Conservation (phyloP, 805 yeast species). For the Peterozyma xylosa region DNA sequence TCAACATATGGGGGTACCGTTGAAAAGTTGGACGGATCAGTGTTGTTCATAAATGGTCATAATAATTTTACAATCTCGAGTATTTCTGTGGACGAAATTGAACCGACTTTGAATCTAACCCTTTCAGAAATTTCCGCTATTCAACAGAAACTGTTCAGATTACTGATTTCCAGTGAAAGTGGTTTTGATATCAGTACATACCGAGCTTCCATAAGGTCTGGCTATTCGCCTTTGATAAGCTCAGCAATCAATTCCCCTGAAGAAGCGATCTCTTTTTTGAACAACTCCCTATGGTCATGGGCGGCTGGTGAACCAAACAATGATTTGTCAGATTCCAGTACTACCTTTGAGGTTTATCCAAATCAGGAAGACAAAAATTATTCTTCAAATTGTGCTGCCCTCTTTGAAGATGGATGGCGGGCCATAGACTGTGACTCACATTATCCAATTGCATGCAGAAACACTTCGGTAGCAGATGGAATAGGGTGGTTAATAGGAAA, state of each 20-base stretch:
- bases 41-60: constrained; percentile 3
- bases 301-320: constrained; percentile 41
- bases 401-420: constrained; percentile 41
- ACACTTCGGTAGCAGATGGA: constrained; percentile 18
- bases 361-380: background rate
- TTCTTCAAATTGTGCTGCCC: constrained; percentile 38
- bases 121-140: too few species aligned
- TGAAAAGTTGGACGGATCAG: background rate
- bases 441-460: constrained; percentile 50
- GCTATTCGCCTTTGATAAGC: constrained; percentile 59
- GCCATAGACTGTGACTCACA: constrained; percentile 60
- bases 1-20: constrained; percentile 18
- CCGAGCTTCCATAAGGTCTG: constrained; percentile 28
- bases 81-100: background rate
- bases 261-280: constrained; percentile 24
- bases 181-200: background rate
- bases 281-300: constrained; percentile 70
- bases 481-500: constrained; percentile 36
- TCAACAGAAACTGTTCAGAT: constrained; percentile 1
- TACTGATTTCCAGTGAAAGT: constrained; percentile 7
- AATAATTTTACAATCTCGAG: background rate
- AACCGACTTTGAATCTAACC: too few species aligned
- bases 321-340: constrained; percentile 7
- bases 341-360: background rate
- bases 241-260: constrained; percentile 20